A percentile compares a stretch with the other conserved stretches of the same genome.
Conservation (phyloP, 2,329 filamentous ascomycete species). For the Neocatenulostroma microsporum region DNA sequence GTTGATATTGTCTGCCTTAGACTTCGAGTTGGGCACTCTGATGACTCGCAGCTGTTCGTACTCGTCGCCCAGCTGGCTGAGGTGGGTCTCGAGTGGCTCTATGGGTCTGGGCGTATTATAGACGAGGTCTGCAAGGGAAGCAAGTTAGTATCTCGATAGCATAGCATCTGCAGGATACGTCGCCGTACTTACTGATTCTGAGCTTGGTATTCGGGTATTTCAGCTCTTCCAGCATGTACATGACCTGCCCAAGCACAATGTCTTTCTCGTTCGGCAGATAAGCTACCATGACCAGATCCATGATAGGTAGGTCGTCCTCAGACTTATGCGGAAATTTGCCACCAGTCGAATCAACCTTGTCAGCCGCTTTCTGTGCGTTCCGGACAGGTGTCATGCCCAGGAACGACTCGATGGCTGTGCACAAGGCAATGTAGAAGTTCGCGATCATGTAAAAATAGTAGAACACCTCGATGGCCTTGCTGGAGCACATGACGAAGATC, state of each 20-base stretch:
- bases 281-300: slow-evolving; percentile 44
- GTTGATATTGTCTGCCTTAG: slow-evolving; percentile 46
- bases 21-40: slow-evolving; percentile 43
- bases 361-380: slow-evolving; percentile 21
- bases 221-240: slow-evolving; percentile 42
- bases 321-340: slow-evolving; percentile 18
- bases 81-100: slow-evolving; percentile 38
- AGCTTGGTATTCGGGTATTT: slow-evolving; percentile 41
- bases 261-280: slow-evolving; percentile 44
- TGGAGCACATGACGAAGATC: slow-evolving; percentile 23
- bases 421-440: slow-evolving; percentile 27
- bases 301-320: slow-evolving; percentile 28
- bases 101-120: slow-evolving; percentile 45
- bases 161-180: background rate
- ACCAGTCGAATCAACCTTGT: slow-evolving; percentile 19
- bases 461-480: slow-evolving; percentile 23
- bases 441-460: slow-evolving; percentile 28
- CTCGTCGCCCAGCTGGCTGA: slow-evolving; percentile 31
- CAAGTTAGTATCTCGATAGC: too few relatives aligned
- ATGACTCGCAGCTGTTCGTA: slow-evolving; percentile 38
- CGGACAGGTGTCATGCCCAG: slow-evolving; percentile 25
- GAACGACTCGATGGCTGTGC: slow-evolving; percentile 23
- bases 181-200: slow-evolving; percentile 31
- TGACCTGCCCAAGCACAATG: slow-evolving; percentile 16
- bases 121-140: slow-evolving; percentile 24